A percentile compares a stretch with the other conserved stretches of the same genome.
These are phyloP conservation scores for Cutaneotrichosporon sp. DNA, from an alignment of 1,284 basidiomycete species.

Conservation along the genomic window DNA sequence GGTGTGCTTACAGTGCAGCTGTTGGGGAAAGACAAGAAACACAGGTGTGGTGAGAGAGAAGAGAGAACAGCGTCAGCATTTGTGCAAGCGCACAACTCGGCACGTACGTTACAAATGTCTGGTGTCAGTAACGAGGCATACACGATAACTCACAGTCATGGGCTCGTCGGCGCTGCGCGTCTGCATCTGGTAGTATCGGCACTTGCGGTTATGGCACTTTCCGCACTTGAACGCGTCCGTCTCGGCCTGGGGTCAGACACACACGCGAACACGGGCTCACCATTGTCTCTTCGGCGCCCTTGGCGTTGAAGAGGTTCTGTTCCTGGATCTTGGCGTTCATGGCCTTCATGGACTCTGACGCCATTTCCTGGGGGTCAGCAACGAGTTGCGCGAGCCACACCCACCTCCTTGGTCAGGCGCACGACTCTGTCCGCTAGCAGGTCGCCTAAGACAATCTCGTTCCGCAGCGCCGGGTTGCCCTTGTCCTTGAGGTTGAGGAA, in stretches of 20 bases:
- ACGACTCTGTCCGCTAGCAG: constrained; percentile 65
- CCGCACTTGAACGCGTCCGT: constrained; percentile 97
- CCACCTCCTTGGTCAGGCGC: constrained; percentile 66
- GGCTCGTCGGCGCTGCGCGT: constrained; percentile 93
- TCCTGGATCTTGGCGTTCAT: constrained; percentile 75
- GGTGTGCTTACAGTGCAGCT: constrained; percentile 34
- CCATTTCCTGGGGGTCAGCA: constrained; percentile 65
- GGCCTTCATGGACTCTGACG: constrained; percentile 81
- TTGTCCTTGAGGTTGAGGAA: constrained; percentile 94
- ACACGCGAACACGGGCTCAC: constrained; percentile 16
- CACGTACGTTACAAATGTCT: constrained; percentile 62
- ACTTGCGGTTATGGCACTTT: constrained; percentile 86
- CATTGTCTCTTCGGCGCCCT: constrained; percentile 79
- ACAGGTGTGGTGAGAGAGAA: constrained; percentile 1
- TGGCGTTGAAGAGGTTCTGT: constrained; percentile 85
- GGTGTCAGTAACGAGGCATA: constrained; percentile 8
- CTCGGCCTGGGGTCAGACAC: constrained; percentile 58
- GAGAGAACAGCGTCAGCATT: constrained; percentile 7
- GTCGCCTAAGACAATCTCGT: constrained; percentile 76
- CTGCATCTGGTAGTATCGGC: constrained; percentile 88
- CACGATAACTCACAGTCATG: constrained; percentile 70
- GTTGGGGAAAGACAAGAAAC: background rate
- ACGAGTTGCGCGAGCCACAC: background rate
- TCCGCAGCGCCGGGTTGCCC: constrained; percentile 79
- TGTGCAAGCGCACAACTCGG: background rate